Conservation (phyloP, 2,329 filamentous ascomycete genomes). For the Claviceps quebecensis region DNA sequence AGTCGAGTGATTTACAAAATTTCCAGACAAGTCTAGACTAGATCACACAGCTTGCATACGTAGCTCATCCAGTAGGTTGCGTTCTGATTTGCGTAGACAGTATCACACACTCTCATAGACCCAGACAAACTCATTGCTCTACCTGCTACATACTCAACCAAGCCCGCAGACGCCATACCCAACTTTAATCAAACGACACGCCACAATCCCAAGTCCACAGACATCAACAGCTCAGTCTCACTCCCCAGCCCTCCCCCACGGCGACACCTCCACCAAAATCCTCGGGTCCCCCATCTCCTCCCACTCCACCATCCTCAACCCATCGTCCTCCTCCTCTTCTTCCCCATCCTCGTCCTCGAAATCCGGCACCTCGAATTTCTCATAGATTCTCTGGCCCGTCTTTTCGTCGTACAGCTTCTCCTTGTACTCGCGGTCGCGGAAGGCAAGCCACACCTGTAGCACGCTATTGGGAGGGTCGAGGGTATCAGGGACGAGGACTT, state of each 20-base stretch:
- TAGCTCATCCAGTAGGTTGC: too few species aligned
- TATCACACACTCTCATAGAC: too few species aligned
- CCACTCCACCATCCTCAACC: slow-evolving; percentile 45
- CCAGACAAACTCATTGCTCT: too few species aligned
- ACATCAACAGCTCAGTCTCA: too few species aligned
- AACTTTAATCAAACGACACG: too few species aligned
- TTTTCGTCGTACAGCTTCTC: slow-evolving; percentile 48
- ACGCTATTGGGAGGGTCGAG: slow-evolving; percentile 24
- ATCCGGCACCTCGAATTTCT: slow-evolving; percentile 61
- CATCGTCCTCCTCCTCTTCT: slow-evolving; percentile 46
- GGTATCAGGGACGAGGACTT: slow-evolving; percentile 40
- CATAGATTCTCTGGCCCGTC: slow-evolving; percentile 60
- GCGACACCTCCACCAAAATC: slow-evolving; percentile 34
- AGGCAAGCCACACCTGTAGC: slow-evolving; percentile 52
- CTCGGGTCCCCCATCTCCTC: slow-evolving; percentile 54
- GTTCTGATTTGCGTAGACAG: too few species aligned
- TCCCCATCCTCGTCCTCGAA: slow-evolving; percentile 35
- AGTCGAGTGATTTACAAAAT: too few species aligned
- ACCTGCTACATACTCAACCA: too few species aligned
- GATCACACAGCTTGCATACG: too few species aligned
- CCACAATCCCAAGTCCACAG: too few species aligned
- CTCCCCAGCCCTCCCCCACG: background rate
- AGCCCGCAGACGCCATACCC: too few species aligned
- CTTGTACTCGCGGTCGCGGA: slow-evolving; percentile 47
- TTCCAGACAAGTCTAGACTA: too few species aligned